Evolutionary conservation across 2,329 filamentous ascomycete species (phyloP).

Genomic region (Fusarium sp.): DNA sequence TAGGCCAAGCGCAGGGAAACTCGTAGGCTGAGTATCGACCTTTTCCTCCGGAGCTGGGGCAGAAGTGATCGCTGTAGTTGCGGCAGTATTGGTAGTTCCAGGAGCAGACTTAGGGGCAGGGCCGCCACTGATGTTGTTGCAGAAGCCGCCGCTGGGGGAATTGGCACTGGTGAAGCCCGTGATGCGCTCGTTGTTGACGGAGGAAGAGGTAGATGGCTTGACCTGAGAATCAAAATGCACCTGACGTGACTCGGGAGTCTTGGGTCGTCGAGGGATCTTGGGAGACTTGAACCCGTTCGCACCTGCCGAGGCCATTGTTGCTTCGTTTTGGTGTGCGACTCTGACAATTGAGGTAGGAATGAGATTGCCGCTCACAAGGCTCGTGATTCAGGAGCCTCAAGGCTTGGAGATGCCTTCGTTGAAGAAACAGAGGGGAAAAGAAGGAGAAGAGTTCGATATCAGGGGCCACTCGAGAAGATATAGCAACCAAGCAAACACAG

Average conservation of each 20-base stretch:
- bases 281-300: slow-evolving; percentile 48
- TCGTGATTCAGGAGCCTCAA: slow-evolving; percentile 29
- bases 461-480: slow-evolving; percentile 6
- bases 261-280: slow-evolving; percentile 49
- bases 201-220: slow-evolving; percentile 10
- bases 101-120: slow-evolving; percentile 28
- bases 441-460: not conserved
- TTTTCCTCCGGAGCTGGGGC: slow-evolving; percentile 21
- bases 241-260: slow-evolving; percentile 50
- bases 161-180: slow-evolving; percentile 40
- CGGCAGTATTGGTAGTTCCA: not conserved
- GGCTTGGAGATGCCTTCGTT: slow-evolving; percentile 1
- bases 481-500: not conserved
- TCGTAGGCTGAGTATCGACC: slow-evolving; percentile 33
- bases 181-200: slow-evolving; percentile 17
- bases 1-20: slow-evolving; percentile 51
- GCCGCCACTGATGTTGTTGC: slow-evolving; percentile 24
- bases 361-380: not conserved
- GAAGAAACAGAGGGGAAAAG: slow-evolving; percentile 3
- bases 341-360: slow-evolving; percentile 3
- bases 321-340: slow-evolving; percentile 15
- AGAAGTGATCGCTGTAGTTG: slow-evolving; percentile 8
- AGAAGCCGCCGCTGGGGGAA: slow-evolving; percentile 47
- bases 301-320: slow-evolving; percentile 49
- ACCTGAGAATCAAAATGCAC: slow-evolving; percentile 50